A percentile compares a stretch with the other conserved stretches of the same genome.
Evolutionary conservation across 768 basidiomycete genomes (phyloP).

Genomic region (Jaapia argillacea): DNA sequence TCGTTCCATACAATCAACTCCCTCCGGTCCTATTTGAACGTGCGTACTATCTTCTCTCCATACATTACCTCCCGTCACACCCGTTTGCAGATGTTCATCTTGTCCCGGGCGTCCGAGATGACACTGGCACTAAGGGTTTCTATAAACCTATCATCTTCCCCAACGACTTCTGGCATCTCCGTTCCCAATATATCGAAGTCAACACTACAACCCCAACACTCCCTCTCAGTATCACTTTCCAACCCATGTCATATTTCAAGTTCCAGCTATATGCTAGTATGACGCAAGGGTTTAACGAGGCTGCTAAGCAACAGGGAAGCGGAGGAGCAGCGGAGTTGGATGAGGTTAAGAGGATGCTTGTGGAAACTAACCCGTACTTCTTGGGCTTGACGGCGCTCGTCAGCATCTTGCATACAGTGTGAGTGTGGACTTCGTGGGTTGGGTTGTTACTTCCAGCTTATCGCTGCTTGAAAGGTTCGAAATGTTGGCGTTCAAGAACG

Average conservation of each 20-base stretch:
- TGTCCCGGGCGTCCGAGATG: constrained; percentile 48
- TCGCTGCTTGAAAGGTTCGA: constrained; percentile 52
- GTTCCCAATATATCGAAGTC: constrained; percentile 73
- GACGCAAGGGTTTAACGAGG: constrained; percentile 82
- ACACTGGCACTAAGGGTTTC: constrained; percentile 52
- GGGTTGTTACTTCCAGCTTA: neutral
- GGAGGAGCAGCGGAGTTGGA: constrained; percentile 68
- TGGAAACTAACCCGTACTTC: constrained; percentile 85
- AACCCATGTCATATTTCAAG: constrained; percentile 79
- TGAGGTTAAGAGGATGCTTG: constrained; percentile 90
- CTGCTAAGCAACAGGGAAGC: constrained; percentile 64
- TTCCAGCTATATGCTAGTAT: constrained; percentile 82
- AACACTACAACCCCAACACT: constrained; percentile 73
- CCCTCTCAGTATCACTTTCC: constrained; percentile 75
- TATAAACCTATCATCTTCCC: constrained; percentile 88
- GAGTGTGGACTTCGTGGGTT: constrained; percentile 21
- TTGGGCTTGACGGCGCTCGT: constrained; percentile 78
- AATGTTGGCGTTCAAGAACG: constrained; percentile 91
- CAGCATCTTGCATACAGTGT: constrained; percentile 82
- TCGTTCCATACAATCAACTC: constrained; percentile 42
- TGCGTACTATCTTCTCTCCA: constrained; percentile 26
- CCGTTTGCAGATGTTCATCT: constrained; percentile 47
- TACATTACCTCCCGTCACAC: no score
- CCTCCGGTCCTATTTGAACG: constrained; percentile 54
- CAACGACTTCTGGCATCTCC: constrained; percentile 92